Evolutionary conservation across 495 filamentous ascomycete species (phyloP), one percentile per base, ranked within the genome.

Genomic region (Xylaria bambusicola): DNA sequence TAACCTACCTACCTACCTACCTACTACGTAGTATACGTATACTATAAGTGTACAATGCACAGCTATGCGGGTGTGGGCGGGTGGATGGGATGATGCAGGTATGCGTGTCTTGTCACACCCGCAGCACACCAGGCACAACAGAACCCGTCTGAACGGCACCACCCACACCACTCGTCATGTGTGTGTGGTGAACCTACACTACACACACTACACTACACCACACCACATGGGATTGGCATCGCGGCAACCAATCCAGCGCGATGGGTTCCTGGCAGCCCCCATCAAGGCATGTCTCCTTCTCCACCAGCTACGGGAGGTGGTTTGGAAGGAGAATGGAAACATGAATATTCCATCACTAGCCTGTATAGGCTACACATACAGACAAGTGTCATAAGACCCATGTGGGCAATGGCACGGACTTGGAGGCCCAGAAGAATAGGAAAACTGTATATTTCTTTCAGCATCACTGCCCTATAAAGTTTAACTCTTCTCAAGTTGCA

Each of bases 81-180:
- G 29, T 33, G 46, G 49, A 29, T 8, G 35, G 35, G 9, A 2
- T 33, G 18, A 53, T 60, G 48, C 24, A 53, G 40, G 49, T 38
- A 47, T 60, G 57, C 49, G 57, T 44, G 48, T 40, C 49, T n/a
- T 47, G 49, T 60, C 57, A 60, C 56, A 58, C 56, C 36, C 46
- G 48, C 56, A 44, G 48, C 26, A 15, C 52, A 15, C 52, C 57
- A 60, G 41, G 49, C 21, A 57, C 54, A 47, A 33, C 36, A 38
- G 36, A 60, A 52, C 57, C 57, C 57, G 31, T 53, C 35, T 10
- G 48, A 53, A 47, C 8, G 57, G 57, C 57, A 60, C 57, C 57
- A 58, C 48, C 57, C 57, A 60, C 57, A 60, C 48, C 56, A 42
- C 42, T 21, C 24, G 55, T 36, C 41, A 36, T 57, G 42, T 57